These are phyloP conservation scores for Aspergillus versicolor DNA, from an alignment of 2,329 filamentous ascomycete genomes.

Conservation along the genomic window DNA sequence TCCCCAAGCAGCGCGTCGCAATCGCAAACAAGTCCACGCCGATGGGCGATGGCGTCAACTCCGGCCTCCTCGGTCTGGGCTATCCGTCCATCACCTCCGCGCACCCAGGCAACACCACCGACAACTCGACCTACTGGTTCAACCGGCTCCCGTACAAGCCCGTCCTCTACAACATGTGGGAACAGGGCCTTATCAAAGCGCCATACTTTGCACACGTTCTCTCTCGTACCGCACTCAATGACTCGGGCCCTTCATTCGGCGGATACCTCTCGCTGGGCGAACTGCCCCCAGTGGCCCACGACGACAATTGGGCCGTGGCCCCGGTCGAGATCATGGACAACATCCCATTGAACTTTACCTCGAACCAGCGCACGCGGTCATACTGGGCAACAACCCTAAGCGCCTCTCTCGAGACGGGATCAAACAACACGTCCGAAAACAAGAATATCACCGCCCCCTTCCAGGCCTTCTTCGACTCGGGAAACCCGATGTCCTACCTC, in stretches of 20 bases:
- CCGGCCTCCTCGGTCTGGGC: conserved; percentile 1
- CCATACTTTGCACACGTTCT: conserved; percentile 53
- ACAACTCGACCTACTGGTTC: conserved; percentile 1
- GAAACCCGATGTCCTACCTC: conserved; percentile 37
- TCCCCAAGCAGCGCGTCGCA: conserved; percentile 46
- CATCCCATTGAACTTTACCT: conserved; percentile 24
- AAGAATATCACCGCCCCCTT: conserved; percentile 24
- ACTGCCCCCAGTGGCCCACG: conserved; percentile 45
- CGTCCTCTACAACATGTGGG: conserved; percentile 52
- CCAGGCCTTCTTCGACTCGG: conserved; percentile 44
- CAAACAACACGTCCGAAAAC: conserved; percentile 7
- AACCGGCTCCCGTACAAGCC: conserved; percentile 46
- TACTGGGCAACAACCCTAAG: conserved; percentile 41
- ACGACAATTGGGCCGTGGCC: conserved; percentile 32
- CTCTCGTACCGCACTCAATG: conserved; percentile 29
- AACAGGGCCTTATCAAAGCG: conserved; percentile 38
- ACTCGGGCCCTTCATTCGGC: conserved; percentile 24
- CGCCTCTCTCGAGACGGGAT: conserved; percentile 21
- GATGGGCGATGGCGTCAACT: conserved; percentile 45
- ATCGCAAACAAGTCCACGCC: conserved; percentile 46
- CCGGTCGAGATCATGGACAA: conserved; percentile 36
- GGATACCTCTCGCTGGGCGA: conserved; percentile 53
- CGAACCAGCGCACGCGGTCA: conserved; percentile 27
- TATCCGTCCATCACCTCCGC: background rate
- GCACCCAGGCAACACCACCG: background rate